A percentile compares a stretch with the other conserved stretches of the same genome.
Evolutionary conservation across 306 rosid genomes (phyloP).

Genomic region (Acacia melanoxylon): DNA sequence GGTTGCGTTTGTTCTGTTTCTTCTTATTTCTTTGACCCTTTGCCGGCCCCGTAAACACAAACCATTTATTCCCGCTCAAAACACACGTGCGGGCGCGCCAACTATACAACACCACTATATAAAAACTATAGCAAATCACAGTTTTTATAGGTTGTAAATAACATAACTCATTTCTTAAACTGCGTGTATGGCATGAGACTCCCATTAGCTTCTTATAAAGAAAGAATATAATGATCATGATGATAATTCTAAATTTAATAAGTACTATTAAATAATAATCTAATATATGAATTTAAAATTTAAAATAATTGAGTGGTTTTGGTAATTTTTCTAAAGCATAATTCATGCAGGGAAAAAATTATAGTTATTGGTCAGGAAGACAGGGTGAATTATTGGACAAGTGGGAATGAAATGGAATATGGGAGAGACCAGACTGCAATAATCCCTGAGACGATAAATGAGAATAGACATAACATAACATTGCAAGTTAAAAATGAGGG

Average conservation of each 20-base stretch:
- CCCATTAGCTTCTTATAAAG: too few species aligned
- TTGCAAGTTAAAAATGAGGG: neutral
- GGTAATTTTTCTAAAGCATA: neutral
- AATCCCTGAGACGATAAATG: neutral
- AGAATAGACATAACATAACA: neutral
- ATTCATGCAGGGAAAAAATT: neutral
- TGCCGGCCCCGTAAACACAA: neutral
- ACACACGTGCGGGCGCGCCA: neutral
- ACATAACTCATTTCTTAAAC: too few species aligned
- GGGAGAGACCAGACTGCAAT: neutral
- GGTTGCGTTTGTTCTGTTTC: neutral
- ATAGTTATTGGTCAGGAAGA: neutral
- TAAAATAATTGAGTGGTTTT: neutral
- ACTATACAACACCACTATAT: neutral
- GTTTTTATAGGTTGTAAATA: too few species aligned
- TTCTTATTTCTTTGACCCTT: neutral
- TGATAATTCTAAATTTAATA: neutral
- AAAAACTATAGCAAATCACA: too few species aligned
- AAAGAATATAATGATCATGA: neutral
- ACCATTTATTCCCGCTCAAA: neutral
- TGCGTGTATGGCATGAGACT: too few species aligned
- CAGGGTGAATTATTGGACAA: neutral
- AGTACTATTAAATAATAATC: neutral
- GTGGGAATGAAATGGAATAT: neutral
- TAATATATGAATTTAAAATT: neutral